Conservation (phyloP, 164 flowering plant species). For the Santalum album region DNA sequence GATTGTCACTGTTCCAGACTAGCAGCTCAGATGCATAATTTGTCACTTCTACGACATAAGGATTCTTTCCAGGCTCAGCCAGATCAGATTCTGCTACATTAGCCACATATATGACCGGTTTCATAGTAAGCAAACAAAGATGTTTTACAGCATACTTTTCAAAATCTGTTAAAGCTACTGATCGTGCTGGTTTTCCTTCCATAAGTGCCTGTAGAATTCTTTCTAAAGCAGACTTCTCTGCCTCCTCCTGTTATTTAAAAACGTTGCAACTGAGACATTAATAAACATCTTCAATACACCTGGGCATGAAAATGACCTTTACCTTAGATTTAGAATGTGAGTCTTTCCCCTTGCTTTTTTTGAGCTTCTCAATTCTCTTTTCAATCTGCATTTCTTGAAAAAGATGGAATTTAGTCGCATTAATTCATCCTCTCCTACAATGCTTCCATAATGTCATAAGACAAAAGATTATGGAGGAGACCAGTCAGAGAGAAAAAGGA, state of each 20-base stretch:
- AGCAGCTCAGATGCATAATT: conserved; percentile 60
- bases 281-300: conserved; percentile 1
- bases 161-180: conserved; percentile 63
- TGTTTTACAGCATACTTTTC: conserved; percentile 78
- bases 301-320: not conserved
- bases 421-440: conserved; percentile 12
- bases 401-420: conserved; percentile 26
- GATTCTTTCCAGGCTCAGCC: conserved; percentile 58
- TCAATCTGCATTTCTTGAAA: conserved; percentile 77
- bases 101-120: conserved; percentile 87
- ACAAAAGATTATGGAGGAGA: too few species aligned
- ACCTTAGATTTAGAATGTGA: conserved; percentile 84
- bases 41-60: conserved; percentile 62
- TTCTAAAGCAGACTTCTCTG: conserved; percentile 80
- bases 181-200: conserved; percentile 97
- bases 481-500: too few species aligned
- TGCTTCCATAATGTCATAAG: too few species aligned
- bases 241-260: conserved; percentile 62
- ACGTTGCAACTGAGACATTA: conserved; percentile 2
- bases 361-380: conserved; percentile 88
- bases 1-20: conserved; percentile 70
- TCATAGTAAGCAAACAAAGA: conserved; percentile 94
- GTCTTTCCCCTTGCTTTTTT: conserved; percentile 74
- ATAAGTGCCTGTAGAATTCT: conserved; percentile 64
- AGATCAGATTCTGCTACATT: conserved; percentile 93